Base-by-base conservation (phyloP, 768 basidiomycete genomes). In the Auriscalpium vulgare region DNA sequence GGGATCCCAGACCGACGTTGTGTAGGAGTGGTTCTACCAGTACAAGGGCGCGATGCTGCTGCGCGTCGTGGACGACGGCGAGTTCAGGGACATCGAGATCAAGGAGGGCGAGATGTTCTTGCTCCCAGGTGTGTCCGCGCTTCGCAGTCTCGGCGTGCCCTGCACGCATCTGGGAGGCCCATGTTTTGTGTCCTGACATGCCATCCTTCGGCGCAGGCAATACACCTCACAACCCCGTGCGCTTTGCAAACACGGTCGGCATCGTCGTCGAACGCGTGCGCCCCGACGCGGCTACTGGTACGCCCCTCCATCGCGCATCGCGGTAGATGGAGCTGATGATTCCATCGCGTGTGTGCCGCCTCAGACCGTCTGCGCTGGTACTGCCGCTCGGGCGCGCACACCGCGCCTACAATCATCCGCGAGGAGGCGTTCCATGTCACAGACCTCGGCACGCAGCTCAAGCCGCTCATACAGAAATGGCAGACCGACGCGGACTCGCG, bases 101-200 rank as follows among this genome's bases (percentile, higher is more conserved):
- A 87, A 85, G 59, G 94, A 99, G 70, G 95, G 95, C 48, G 93
- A 94, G 58, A 97, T 97, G 94, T 97, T 97, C 70, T 65, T 98
- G 63, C 75, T 98, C 21, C 95, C 95, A 50, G 89, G 95, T 91
- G 60, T 52, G 78, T 66, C 19, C 11, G 34, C 38, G 50, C 14
- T 21, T 47, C 50, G 19, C 10, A 51, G 14, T 35, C 16, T 50
- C 16, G 19, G 17, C 14, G 4, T 34, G 9, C 8, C 8, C 43
- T 29, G 51, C 17, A 21, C 21, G 45, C 44, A 57, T 10, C n/a
- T n/a, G n/a, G n/a, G 11, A 37, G 21, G 10, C 51, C 6, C 43
- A 17, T 35, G 21, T 21, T 10, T n/a, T 44, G 19, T 19, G 16
- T 17, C 21, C 23, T 52, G 38, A 21, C 14, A 29, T 43, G 9